Conservation (phyloP, 768 basidiomycete genomes). For the Pilatotrama ljubarskyi region DNA sequence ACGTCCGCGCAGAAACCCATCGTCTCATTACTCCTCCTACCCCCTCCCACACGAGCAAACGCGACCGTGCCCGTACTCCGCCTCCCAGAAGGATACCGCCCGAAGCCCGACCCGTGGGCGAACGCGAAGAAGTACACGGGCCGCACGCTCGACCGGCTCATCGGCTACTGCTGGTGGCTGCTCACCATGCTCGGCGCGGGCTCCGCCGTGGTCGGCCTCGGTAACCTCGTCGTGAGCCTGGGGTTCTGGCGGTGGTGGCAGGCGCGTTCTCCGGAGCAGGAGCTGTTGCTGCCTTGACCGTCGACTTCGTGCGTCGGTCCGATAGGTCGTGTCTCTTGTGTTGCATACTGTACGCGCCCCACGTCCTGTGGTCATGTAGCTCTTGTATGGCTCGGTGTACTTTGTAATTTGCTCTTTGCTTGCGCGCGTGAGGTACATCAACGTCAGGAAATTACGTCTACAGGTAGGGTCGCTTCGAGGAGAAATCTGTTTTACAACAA, state of each 20-base stretch:
- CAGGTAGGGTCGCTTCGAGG: no score
- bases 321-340: not conserved
- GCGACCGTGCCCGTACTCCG: slow-evolving; percentile 42
- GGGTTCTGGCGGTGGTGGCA: slow-evolving; percentile 64
- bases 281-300: slow-evolving; percentile 9
- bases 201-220: slow-evolving; percentile 63
- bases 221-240: slow-evolving; percentile 71
- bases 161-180: slow-evolving; percentile 82
- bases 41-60: slow-evolving; percentile 35
- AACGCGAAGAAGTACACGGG: slow-evolving; percentile 64
- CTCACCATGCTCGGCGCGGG: slow-evolving; percentile 78
- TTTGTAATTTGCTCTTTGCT: no score
- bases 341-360: not conserved
- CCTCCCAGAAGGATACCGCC: slow-evolving; percentile 52
- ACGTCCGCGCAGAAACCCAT: not conserved
- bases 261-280: not conserved
- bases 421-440: no score
- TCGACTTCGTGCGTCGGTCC: not conserved
- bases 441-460: no score
- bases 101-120: slow-evolving; percentile 54
- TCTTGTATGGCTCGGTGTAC: not conserved
- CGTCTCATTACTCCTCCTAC: slow-evolving; percentile 42
- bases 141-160: slow-evolving; percentile 62
- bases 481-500: no score
- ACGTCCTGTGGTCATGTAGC: not conserved